A percentile compares a stretch with the other conserved stretches of the same genome.
phyloP scores from a whole-genome alignment of 345 rosid genomes.

The Moricandia arvensis region DNA sequence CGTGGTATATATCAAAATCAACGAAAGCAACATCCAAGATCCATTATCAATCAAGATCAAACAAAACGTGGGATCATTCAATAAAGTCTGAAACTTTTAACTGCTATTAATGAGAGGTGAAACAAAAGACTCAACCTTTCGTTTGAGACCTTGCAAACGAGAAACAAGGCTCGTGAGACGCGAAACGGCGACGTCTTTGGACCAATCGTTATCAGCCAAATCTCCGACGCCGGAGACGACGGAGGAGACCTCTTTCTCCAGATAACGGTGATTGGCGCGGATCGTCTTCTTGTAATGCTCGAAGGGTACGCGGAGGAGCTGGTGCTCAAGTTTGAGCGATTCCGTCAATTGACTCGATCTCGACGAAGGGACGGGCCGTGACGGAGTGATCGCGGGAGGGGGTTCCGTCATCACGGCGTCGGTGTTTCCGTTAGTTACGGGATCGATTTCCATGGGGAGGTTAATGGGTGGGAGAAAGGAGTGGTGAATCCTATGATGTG shows the following conservation, averaged over 20 bases:
- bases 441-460: constrained; percentile 59
- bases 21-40: background rate
- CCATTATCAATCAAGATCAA: background rate
- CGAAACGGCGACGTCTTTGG: constrained; percentile 68
- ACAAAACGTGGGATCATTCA: too few relatives aligned
- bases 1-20: background rate
- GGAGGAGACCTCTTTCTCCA: constrained; percentile 83
- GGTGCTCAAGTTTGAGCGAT: constrained; percentile 88
- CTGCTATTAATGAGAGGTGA: background rate
- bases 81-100: too few relatives aligned
- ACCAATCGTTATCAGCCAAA: constrained; percentile 54
- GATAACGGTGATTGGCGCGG: constrained; percentile 74
- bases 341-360: constrained; percentile 67
- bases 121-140: constrained; percentile 55
- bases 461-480: too few relatives aligned
- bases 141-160: constrained; percentile 90
- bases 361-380: constrained; percentile 44
- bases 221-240: constrained; percentile 63
- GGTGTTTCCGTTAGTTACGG: constrained; percentile 47
- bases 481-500: too few relatives aligned
- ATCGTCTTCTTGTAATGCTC: constrained; percentile 96
- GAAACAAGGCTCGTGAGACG: constrained; percentile 79
- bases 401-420: constrained; percentile 35
- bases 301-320: constrained; percentile 88
- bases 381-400: constrained; percentile 27